Conservation (phyloP, 176 grass and related monocot genomes). For the Poa annua region DNA sequence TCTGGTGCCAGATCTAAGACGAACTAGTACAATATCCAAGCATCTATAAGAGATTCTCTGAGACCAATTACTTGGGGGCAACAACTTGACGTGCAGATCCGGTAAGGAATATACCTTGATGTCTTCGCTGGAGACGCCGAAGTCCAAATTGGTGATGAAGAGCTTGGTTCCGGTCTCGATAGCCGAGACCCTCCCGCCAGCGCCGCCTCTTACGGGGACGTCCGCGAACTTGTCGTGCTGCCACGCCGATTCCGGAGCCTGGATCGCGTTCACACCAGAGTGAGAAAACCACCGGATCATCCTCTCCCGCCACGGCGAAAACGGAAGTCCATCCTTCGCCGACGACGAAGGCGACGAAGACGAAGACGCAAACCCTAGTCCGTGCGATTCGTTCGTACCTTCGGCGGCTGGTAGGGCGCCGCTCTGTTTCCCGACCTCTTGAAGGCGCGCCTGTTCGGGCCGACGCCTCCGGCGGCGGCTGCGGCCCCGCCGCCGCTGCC, state of each 20-base stretch:
- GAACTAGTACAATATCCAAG: not conserved
- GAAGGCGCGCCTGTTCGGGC: slow-evolving; percentile 64
- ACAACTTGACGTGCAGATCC: not conserved
- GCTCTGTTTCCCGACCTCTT: slow-evolving; percentile 77
- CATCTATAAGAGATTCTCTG: not conserved
- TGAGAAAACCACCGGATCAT: slow-evolving; percentile 76
- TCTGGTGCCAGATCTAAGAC: slow-evolving; percentile 34
- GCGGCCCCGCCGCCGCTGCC: not conserved
- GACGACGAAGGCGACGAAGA: not conserved
- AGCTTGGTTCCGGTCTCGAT: slow-evolving; percentile 94
- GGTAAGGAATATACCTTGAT: slow-evolving; percentile 67
- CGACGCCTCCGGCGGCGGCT: slow-evolving; percentile 25
- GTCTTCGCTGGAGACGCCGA: slow-evolving; percentile 93
- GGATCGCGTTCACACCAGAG: slow-evolving; percentile 74
- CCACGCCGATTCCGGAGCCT: slow-evolving; percentile 93
- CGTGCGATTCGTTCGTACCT: slow-evolving; percentile 80
- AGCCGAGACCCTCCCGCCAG: slow-evolving; percentile 61
- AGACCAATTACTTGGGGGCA: not conserved
- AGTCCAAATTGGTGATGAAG: slow-evolving; percentile 92
- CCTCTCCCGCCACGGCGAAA: slow-evolving; percentile 49
- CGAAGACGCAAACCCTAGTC: slow-evolving; percentile 33
- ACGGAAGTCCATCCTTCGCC: slow-evolving; percentile 20
- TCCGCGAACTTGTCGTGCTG: slow-evolving; percentile 82
- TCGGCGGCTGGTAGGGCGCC: slow-evolving; percentile 71
- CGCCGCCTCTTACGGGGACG: slow-evolving; percentile 38